Conservation (phyloP, 1,139 yeast species). For the Yamadazyma triangularis region DNA sequence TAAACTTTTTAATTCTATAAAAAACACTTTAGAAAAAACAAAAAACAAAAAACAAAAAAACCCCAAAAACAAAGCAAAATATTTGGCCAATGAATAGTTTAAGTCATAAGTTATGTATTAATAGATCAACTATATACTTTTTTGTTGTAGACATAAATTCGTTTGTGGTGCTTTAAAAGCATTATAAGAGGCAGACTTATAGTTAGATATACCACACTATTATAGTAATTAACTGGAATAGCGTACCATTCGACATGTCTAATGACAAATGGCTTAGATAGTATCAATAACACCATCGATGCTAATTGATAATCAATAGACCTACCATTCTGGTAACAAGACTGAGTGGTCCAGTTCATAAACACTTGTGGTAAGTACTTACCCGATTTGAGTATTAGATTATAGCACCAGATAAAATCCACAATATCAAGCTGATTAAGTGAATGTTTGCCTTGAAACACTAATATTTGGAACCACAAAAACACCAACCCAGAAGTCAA, state of each 20-base stretch:
- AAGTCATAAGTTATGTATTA: too few relatives aligned
- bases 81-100: background rate
- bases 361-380: conserved; percentile 25
- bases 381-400: conserved; percentile 12
- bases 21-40: background rate
- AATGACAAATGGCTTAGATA: conserved; percentile 2
- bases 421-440: too few relatives aligned
- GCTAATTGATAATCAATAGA: conserved; percentile 3
- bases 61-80: background rate
- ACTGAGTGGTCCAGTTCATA: conserved; percentile 20
- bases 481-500: too few relatives aligned
- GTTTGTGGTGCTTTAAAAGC: conserved; percentile 5
- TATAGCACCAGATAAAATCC: conserved; percentile 24
- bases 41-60: background rate
- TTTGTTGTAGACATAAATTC: too few relatives aligned
- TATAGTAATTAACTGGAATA: conserved; percentile 20
- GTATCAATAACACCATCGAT: conserved; percentile 2
- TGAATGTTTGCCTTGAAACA: too few relatives aligned
- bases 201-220: conserved; percentile 4
- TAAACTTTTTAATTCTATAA: conserved; percentile 19
- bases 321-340: conserved; percentile 5
- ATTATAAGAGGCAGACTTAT: conserved; percentile 3
- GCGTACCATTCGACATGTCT: conserved; percentile 16
- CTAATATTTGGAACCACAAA: too few relatives aligned
- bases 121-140: background rate